Evolutionary conservation across 2,329 filamentous ascomycete species (phyloP).

Genomic region (Nemania serpens): DNA sequence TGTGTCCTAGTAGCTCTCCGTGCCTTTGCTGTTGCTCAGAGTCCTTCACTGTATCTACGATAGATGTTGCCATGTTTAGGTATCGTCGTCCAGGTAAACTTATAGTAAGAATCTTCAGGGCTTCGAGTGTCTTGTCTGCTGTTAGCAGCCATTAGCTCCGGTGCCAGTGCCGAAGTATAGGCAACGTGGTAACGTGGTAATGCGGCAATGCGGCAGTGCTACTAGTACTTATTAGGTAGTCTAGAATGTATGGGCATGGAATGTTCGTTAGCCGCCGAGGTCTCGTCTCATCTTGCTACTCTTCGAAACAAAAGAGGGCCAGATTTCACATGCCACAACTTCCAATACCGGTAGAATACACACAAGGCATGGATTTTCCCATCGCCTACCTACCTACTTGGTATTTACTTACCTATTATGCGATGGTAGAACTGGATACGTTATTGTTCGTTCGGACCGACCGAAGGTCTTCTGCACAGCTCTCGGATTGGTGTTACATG

Average conservation of each 20-base stretch:
- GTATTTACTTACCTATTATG: slow-evolving; percentile 17
- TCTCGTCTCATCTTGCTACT: slow-evolving; percentile 34
- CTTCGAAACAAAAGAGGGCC: slow-evolving; percentile 33
- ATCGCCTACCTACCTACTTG: neutral
- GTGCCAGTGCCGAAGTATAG: neutral
- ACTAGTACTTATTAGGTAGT: neutral
- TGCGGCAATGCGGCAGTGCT: neutral
- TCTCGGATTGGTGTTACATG: slow-evolving; percentile 5
- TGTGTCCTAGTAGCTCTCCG: slow-evolving; percentile 5
- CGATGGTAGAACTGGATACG: slow-evolving; percentile 6
- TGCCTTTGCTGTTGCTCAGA: neutral
- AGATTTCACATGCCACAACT: slow-evolving; percentile 20
- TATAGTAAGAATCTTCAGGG: slow-evolving; percentile 10
- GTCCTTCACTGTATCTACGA: too few species aligned
- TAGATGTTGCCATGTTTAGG: too few species aligned
- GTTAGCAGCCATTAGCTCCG: neutral
- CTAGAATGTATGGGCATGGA: neutral
- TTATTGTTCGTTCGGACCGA: slow-evolving; percentile 18
- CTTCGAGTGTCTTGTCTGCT: neutral
- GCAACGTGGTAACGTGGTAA: neutral
- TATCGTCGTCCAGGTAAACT: neutral
- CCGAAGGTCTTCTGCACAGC: slow-evolving; percentile 19
- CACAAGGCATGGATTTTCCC: too few species aligned
- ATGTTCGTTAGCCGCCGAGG: slow-evolving; percentile 35
- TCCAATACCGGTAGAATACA: too few species aligned